phyloP scores from a whole-genome alignment of 345 rosid genomes.

The Eucalyptus marginata region DNA sequence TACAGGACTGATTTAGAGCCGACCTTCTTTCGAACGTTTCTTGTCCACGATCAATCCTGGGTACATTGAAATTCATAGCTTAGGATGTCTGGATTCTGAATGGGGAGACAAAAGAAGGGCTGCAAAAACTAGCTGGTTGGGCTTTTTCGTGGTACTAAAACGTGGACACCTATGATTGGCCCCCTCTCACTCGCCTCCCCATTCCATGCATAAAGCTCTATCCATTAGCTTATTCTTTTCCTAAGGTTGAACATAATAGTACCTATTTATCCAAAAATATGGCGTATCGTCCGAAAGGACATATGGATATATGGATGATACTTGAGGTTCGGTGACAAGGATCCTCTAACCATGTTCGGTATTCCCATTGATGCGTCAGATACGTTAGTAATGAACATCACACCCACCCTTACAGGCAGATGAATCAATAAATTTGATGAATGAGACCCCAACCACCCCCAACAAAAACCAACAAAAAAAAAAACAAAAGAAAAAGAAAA shows the following conservation, averaged over 20 bases:
- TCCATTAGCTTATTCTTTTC: not conserved
- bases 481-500: too few relatives aligned
- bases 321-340: not conserved
- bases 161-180: not conserved
- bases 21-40: not conserved
- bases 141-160: not conserved
- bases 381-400: not conserved
- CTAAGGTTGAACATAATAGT: not conserved
- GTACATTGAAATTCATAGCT: not conserved
- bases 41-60: not conserved
- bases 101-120: not conserved
- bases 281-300: not conserved
- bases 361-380: not conserved
- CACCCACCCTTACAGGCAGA: not conserved
- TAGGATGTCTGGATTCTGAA: not conserved
- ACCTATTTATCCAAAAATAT: not conserved
- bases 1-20: not conserved
- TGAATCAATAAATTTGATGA: not conserved
- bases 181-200: not conserved
- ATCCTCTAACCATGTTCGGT: not conserved
- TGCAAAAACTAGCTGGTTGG: not conserved
- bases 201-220: not conserved
- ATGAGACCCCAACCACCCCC: not conserved
- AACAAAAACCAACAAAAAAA: too few relatives aligned
- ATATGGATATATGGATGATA: not conserved